phyloP scores from a whole-genome alignment of 208 protist species.

The Angomonas ambiguus region DNA sequence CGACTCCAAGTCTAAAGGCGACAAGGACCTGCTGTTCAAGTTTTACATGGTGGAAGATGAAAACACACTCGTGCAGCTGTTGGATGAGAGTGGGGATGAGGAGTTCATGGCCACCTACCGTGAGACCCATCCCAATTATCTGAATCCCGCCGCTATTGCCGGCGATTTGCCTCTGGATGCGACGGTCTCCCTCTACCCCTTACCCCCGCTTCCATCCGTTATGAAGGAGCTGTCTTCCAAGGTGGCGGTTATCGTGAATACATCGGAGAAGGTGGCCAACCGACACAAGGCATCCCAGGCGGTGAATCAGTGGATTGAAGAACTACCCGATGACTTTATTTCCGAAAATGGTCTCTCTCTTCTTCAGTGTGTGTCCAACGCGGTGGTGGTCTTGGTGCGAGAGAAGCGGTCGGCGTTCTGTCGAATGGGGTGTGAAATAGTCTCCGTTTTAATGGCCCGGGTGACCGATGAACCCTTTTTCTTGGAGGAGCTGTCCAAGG shows the following conservation, averaged over 20 bases:
- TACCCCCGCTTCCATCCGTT: slow-evolving; percentile 22
- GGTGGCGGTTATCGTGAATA: slow-evolving; percentile 16
- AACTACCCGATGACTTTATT: slow-evolving; percentile 28
- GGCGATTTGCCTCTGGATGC: slow-evolving; percentile 8
- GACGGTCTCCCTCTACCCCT: slow-evolving; percentile 17
- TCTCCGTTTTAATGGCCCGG: slow-evolving; percentile 36
- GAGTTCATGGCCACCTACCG: slow-evolving; percentile 12
- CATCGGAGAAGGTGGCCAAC: slow-evolving; percentile 15
- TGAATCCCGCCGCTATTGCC: neutral
- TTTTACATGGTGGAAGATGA: slow-evolving; percentile 87
- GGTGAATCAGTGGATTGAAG: slow-evolving; percentile 52
- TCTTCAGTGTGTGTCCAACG: slow-evolving; percentile 17
- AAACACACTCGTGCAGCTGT: slow-evolving; percentile 39
- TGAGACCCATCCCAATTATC: slow-evolving; percentile 4
- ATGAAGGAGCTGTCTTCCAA: slow-evolving; percentile 22
- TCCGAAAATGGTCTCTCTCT: slow-evolving; percentile 17
- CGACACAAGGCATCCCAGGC: slow-evolving; percentile 50
- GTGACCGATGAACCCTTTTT: slow-evolving; percentile 30
- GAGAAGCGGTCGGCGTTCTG: slow-evolving; percentile 83
- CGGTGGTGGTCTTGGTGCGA: slow-evolving; percentile 34
- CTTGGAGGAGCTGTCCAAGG: slow-evolving; percentile 20
- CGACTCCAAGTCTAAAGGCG: slow-evolving; percentile 31
- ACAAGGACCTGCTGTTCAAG: slow-evolving; percentile 47
- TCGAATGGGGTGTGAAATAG: slow-evolving; percentile 54
- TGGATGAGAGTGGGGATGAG: slow-evolving; percentile 26